These are phyloP conservation scores for Neonectria punicea DNA, from an alignment of 2,329 filamentous ascomycete species.

Conservation along the genomic window DNA sequence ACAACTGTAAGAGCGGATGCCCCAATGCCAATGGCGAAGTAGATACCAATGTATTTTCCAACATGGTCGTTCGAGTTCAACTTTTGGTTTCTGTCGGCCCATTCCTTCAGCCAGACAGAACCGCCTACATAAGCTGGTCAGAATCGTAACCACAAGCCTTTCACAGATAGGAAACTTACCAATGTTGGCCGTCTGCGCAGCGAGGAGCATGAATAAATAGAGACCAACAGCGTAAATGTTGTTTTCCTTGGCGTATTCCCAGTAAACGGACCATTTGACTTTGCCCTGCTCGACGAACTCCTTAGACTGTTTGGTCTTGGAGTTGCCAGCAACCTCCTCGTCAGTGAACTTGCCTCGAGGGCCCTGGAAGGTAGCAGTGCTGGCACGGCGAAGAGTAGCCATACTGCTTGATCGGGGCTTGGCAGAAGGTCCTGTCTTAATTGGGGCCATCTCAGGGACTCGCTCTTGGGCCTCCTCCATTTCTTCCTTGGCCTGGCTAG, in stretches of 20 bases:
- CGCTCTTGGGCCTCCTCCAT: constrained; percentile 83
- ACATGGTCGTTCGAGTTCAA: constrained; percentile 77
- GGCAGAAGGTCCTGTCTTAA: constrained; percentile 65
- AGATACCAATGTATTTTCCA: constrained; percentile 92
- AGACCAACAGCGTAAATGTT: constrained; percentile 85
- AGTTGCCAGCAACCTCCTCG: constrained; percentile 77
- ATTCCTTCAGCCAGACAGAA: constrained; percentile 92
- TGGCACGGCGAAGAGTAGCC: constrained; percentile 86
- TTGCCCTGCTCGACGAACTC: constrained; percentile 95
- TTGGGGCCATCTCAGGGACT: constrained; percentile 79
- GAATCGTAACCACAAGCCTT: neutral
- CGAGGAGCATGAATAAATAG: constrained; percentile 81
- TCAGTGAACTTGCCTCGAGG: constrained; percentile 86
- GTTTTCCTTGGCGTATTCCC: constrained; percentile 93
- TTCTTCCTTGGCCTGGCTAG: constrained; percentile 68
- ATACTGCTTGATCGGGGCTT: constrained; percentile 76
- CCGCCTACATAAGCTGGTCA: constrained; percentile 62
- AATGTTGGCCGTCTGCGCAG: constrained; percentile 84
- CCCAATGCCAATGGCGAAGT: constrained; percentile 93
- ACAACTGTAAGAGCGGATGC: constrained; percentile 85
- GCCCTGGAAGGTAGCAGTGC: constrained; percentile 88
- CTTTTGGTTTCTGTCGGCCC: constrained; percentile 82
- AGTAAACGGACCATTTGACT: constrained; percentile 94
- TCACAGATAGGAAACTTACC: constrained; percentile 58
- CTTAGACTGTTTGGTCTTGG: constrained; percentile 86